Percentiles rank a stretch among this genome's conserved stretches.
These are phyloP conservation scores for Massarina eburnea DNA, from an alignment of 2,329 filamentous ascomycete species.

Conservation along the genomic window DNA sequence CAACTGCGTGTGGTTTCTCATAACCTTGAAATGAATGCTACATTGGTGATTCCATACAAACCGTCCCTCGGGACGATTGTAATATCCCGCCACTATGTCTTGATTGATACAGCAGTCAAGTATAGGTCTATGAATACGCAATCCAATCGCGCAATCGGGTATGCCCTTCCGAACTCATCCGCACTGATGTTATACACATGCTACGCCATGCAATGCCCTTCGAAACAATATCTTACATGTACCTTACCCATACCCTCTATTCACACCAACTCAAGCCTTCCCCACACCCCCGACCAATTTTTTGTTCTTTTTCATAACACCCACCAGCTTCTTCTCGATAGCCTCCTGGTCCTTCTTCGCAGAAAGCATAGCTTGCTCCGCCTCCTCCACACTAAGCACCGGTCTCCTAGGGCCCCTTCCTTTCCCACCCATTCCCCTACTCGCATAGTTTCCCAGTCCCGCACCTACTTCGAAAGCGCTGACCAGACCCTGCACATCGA, in stretches of 20 bases:
- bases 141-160: too few relatives aligned
- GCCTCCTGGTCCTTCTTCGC: slow-evolving; percentile 41
- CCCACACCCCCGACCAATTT: slow-evolving; percentile 22
- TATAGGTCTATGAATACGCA: too few relatives aligned
- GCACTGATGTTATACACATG: neutral
- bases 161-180: too few relatives aligned
- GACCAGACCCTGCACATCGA: slow-evolving; percentile 29
- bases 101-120: too few relatives aligned
- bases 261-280: slow-evolving; percentile 3
- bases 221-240: neutral
- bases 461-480: slow-evolving; percentile 23
- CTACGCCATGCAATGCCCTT: neutral
- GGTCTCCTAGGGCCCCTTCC: slow-evolving; percentile 25
- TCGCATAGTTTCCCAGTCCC: slow-evolving; percentile 10
- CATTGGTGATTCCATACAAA: too few relatives aligned
- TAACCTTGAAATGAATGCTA: too few relatives aligned
- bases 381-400: slow-evolving; percentile 38
- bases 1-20: too few relatives aligned
- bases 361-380: slow-evolving; percentile 37
- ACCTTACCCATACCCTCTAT: neutral
- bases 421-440: slow-evolving; percentile 3
- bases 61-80: too few relatives aligned
- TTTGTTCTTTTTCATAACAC: slow-evolving; percentile 41
- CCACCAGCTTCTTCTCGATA: slow-evolving; percentile 39
- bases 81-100: too few relatives aligned